A percentile compares a stretch with the other conserved stretches of the same genome.
phyloP scores from a whole-genome alignment of 495 filamentous ascomycete species.

The Annulohypoxylon stygium region DNA sequence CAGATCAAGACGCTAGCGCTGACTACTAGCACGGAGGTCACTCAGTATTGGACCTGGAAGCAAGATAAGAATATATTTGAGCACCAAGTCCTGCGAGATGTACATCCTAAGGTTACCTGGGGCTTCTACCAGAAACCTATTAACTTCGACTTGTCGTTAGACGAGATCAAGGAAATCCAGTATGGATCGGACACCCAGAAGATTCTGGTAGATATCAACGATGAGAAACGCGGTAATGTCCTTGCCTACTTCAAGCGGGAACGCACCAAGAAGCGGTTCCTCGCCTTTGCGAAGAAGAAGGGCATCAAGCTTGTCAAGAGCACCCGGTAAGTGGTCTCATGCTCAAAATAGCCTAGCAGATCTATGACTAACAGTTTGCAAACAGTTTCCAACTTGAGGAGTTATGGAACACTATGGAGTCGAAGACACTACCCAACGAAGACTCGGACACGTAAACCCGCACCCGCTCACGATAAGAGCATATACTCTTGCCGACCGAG shows the following conservation, averaged over 20 bases:
- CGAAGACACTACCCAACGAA: conserved; percentile 39
- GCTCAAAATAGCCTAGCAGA: not conserved
- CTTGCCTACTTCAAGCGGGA: conserved; percentile 61
- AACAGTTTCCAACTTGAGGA: conserved; percentile 41
- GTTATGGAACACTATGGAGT: conserved; percentile 46
- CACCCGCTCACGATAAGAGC: not conserved
- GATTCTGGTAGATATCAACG: conserved; percentile 51
- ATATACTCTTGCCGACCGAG: not conserved
- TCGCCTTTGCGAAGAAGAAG: conserved; percentile 56
- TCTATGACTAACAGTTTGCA: conserved; percentile 21
- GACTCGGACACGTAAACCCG: conserved; percentile 33
- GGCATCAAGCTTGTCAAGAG: conserved; percentile 55
- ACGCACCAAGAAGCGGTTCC: conserved; percentile 61
- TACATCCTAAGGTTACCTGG: conserved; percentile 57
- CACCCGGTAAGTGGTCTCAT: conserved; percentile 46
- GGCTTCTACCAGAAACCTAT: conserved; percentile 60
- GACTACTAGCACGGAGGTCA: conserved; percentile 56
- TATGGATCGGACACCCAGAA: conserved; percentile 51
- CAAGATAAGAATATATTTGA: conserved; percentile 55
- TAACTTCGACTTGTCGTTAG: conserved; percentile 57
- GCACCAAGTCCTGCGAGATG: conserved; percentile 62
- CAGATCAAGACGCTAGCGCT: conserved; percentile 59
- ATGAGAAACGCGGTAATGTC: conserved; percentile 51
- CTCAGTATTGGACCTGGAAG: conserved; percentile 66
- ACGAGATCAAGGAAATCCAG: conserved; percentile 56